Conservation (phyloP, 176 grass and related monocot species). For the Cenchrus fungigraminus region DNA sequence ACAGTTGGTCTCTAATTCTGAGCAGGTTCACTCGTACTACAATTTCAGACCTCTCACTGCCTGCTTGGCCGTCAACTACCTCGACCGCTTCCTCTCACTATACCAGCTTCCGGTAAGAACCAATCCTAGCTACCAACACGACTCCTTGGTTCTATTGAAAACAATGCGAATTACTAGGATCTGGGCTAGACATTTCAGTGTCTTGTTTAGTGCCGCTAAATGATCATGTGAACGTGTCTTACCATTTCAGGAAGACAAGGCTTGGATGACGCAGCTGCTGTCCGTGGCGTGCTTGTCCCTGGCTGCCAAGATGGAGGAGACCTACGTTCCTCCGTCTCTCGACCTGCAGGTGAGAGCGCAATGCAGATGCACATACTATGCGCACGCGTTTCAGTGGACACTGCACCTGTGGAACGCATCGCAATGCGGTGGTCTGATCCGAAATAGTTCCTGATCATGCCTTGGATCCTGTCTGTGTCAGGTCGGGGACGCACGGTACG, state of each 20-base stretch:
- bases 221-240: neutral
- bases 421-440: neutral
- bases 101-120: conserved; percentile 82
- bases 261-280: conserved; percentile 88
- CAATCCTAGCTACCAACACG: neutral
- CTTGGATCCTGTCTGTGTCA: conserved; percentile 33
- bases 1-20: conserved; percentile 18
- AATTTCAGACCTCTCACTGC: conserved; percentile 74
- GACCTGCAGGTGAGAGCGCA: conserved; percentile 83
- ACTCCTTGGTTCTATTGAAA: neutral
- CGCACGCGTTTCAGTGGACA: too few species aligned
- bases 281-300: conserved; percentile 94
- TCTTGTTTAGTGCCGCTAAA: neutral
- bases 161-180: neutral
- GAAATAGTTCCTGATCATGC: conserved; percentile 8
- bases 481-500: conserved; percentile 70
- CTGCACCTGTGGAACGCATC: neutral
- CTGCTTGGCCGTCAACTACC: conserved; percentile 73
- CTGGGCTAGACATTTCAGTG: neutral
- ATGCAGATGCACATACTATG: neutral
- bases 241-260: conserved; percentile 69
- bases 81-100: conserved; percentile 96
- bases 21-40: conserved; percentile 78
- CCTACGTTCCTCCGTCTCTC: conserved; percentile 57
- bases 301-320: conserved; percentile 98